Conservation (phyloP, 1,284 basidiomycete genomes). For the Fistulinella cinereoalba region DNA sequence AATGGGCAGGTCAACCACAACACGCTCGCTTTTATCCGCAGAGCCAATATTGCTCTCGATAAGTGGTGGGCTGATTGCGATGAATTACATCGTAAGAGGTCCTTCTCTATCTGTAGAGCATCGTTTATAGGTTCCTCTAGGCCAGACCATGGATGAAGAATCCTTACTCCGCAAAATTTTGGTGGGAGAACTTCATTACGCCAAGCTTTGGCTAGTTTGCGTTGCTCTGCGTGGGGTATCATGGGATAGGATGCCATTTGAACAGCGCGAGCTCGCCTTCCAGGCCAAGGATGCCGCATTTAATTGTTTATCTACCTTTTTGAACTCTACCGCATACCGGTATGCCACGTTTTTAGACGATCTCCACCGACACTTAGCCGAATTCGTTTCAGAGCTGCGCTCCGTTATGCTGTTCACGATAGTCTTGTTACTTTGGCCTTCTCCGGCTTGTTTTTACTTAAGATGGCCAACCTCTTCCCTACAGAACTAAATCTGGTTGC, state of each 20-base stretch:
- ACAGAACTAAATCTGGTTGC: slow-evolving; percentile 71
- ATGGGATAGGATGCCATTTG: slow-evolving; percentile 93
- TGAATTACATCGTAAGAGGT: slow-evolving; percentile 65
- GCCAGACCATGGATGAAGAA: slow-evolving; percentile 78
- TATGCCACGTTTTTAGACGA: slow-evolving; percentile 30
- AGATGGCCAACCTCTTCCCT: slow-evolving; percentile 87
- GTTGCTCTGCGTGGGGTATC: slow-evolving; percentile 86
- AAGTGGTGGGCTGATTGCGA: slow-evolving; percentile 90
- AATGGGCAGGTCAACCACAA: slow-evolving; percentile 85
- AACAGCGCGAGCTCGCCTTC: slow-evolving; percentile 91
- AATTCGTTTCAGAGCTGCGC: slow-evolving; percentile 56
- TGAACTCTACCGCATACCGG: slow-evolving; percentile 77
- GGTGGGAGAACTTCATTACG: slow-evolving; percentile 84
- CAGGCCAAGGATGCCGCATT: slow-evolving; percentile 90
- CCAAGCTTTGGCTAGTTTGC: slow-evolving; percentile 91
- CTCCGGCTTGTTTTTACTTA: slow-evolving; percentile 87
- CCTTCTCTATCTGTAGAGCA: not conserved
- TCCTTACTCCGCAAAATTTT: slow-evolving; percentile 83
- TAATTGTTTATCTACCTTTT: slow-evolving; percentile 77
- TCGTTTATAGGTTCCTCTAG: slow-evolving; percentile 36
- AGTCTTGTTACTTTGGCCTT: slow-evolving; percentile 90
- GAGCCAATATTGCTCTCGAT: slow-evolving; percentile 80
- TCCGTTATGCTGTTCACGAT: slow-evolving; percentile 90
- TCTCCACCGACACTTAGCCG: not conserved
- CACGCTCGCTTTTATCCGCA: slow-evolving; percentile 81